Base-by-base conservation (phyloP, 2,329 filamentous ascomycete genomes). In the Alternaria incomplexa region DNA sequence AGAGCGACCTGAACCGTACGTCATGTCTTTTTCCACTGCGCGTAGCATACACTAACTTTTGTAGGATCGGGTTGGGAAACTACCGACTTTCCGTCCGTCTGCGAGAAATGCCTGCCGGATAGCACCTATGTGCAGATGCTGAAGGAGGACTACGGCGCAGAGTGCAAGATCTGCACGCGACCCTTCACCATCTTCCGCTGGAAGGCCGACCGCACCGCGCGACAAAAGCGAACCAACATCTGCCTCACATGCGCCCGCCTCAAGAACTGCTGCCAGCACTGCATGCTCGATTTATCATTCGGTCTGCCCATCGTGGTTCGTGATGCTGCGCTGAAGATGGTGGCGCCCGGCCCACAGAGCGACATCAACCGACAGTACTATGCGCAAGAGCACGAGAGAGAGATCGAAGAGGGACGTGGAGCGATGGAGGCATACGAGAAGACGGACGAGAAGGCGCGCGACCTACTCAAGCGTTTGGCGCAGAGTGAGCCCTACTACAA, bases 51-150 rank as follows among this genome's bases (percentile, higher is more conserved):
- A 40, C 48, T 52, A 20, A 52, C 48, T 25, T 40, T 1, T 40
- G 20, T 17, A 52, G 48, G 48, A 40, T 52, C 48, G 17, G 96
- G 96, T 63, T 97, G 94, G 93, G 96, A 99, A 82, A 91, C 93
- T 30, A 96, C 93, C 52, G 93, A 96, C 80, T 93, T 96, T 75
- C 93, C 93, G 9, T 94, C 91, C 3, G 91, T 96, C 32, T 96
- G 88, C 84, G 96, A 99, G 82, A 93, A 90, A 77, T 99, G 96
- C 79, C 87, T 99, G 3, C 94, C 95, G 15, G 94, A 97, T 65
- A 98, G 98, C 74, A 95, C 95, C 2, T 99, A 97, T 76, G 96
- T 99, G 46, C 96, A 98, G 82, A 98, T 99, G 94, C 86, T 99
- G 64, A 99, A 99, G 82, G 93, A 98, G 78, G 95, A 99, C 80